Evolutionary conservation across 2,329 filamentous ascomycete species (phyloP), one percentile per base, ranked within the genome.

Genomic region (Aspergillus udagawae): DNA sequence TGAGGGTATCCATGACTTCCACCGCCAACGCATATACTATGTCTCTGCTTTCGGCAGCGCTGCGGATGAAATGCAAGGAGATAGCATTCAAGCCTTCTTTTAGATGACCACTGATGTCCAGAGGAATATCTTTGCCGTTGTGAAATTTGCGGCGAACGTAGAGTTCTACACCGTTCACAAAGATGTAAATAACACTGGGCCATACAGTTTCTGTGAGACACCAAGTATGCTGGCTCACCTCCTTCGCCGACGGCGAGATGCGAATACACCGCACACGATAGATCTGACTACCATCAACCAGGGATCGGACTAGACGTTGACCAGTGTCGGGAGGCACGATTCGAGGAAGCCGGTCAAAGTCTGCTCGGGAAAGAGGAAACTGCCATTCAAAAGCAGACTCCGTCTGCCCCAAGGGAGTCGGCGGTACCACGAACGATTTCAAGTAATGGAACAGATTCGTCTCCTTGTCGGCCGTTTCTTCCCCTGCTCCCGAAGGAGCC

Each of bases 121-220:
- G 77, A 0, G 92, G 87, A 8, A 91, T 73, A 64, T 95, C 90
- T 63, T 87, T 90, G 10, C 86, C 87, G 66, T 92, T 83, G 60
- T 94, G 87, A 1, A 84, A 71, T 65, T 90, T 91, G 28, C 88
- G 83, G 44, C 88, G 83, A 9, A 85, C 70, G 25, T 79, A 76
- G 17, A 91, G 70, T 10, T 85, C 77, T 0, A 74, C 67, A 0
- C 73, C 78, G 64, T 96, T 96, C 59, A 95, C 71, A 17, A 82
- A 79, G 59, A 93, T 79, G 59, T 87, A 90, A 0, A 91, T 79
- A 52, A 84, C 82, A 38, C 82, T 78, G 0, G 91, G 90, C 92
- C 91, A 97, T 23, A 73, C 68, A 5, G 83, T 88, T 35, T 88
- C 83, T n/a, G 78, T 72, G 1, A 80, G 77, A 5, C 82, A 78